phyloP scores from a whole-genome alignment of 2,329 filamentous ascomycete species.

The Colletotrichum musae region DNA sequence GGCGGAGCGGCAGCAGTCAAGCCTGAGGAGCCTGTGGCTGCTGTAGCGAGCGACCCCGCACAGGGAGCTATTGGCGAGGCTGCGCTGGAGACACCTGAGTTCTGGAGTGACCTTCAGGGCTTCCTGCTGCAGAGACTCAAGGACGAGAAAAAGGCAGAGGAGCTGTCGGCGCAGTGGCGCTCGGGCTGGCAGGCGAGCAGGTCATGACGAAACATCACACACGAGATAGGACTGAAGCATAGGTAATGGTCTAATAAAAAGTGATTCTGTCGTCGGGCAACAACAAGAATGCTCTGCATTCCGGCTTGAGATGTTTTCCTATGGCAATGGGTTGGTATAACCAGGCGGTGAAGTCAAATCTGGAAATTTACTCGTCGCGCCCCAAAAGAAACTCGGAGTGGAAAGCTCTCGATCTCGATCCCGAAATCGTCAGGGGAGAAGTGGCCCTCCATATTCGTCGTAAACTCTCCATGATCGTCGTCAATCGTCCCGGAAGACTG shows the following conservation, averaged over 20 bases:
- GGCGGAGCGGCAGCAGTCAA: conserved; percentile 72
- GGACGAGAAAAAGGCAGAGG: conserved; percentile 76
- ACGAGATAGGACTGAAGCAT: conserved; percentile 8
- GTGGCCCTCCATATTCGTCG: conserved; percentile 42
- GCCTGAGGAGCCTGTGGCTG: conserved; percentile 53
- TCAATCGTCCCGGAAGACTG: conserved; percentile 44
- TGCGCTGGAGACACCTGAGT: conserved; percentile 78
- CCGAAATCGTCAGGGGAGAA: conserved; percentile 39
- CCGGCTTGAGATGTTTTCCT: conserved; percentile 47
- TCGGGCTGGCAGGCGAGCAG: conserved; percentile 74
- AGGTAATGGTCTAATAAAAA: conserved; percentile 38
- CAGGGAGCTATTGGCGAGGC: conserved; percentile 53
- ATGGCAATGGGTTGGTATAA: conserved; percentile 48
- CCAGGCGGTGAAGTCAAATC: conserved; percentile 51
- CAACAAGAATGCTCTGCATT: conserved; percentile 48
- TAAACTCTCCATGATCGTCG: conserved; percentile 47
- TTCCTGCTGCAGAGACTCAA: conserved; percentile 86
- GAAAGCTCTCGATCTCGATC: conserved; percentile 36
- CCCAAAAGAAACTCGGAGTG: conserved; percentile 45
- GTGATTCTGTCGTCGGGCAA: conserved; percentile 40
- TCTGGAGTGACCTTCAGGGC: conserved; percentile 88
- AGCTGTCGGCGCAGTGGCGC: conserved; percentile 78
- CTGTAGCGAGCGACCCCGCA: conserved; percentile 48
- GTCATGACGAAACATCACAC: conserved; percentile 41
- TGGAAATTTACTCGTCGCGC: conserved; percentile 49